phyloP scores from a whole-genome alignment of 2,329 filamentous ascomycete genomes.

The Albifimbria verrucaria region DNA sequence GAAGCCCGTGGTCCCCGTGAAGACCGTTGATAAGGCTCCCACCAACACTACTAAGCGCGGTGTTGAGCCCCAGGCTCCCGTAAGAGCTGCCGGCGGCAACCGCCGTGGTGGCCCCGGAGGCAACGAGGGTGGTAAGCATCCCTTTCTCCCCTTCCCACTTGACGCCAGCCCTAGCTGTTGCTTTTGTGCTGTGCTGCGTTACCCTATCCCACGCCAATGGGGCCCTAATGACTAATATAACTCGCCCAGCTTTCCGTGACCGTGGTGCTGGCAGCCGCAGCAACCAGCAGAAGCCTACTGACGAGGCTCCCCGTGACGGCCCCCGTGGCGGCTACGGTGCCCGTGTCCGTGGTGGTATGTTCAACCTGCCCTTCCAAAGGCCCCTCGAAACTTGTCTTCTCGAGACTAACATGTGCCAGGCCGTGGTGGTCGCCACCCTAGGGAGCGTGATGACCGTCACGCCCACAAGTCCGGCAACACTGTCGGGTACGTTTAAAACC shows the following conservation, averaged over 20 bases:
- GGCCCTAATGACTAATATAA: constrained; percentile 6
- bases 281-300: constrained; percentile 79
- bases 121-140: constrained; percentile 78
- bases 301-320: constrained; percentile 57
- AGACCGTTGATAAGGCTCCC: constrained; percentile 82
- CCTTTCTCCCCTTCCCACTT: constrained; percentile 2
- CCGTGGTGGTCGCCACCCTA: constrained; percentile 51
- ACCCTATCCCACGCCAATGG: neutral
- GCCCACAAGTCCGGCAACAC: constrained; percentile 37
- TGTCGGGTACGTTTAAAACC: constrained; percentile 39
- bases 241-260: constrained; percentile 75
- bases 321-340: constrained; percentile 62
- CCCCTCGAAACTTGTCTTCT: neutral
- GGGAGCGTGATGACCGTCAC: constrained; percentile 56
- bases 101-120: constrained; percentile 62
- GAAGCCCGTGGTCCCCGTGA: constrained; percentile 79
- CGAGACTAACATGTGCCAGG: constrained; percentile 30
- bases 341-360: constrained; percentile 58
- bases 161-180: constrained; percentile 10
- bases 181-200: constrained; percentile 6
- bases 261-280: constrained; percentile 73
- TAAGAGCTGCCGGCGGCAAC: constrained; percentile 38
- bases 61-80: constrained; percentile 69
- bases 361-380: neutral
- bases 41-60: constrained; percentile 81